These are phyloP conservation scores for Alternaria infectoria DNA, from an alignment of 2,329 filamentous ascomycete species.

Conservation along the genomic window DNA sequence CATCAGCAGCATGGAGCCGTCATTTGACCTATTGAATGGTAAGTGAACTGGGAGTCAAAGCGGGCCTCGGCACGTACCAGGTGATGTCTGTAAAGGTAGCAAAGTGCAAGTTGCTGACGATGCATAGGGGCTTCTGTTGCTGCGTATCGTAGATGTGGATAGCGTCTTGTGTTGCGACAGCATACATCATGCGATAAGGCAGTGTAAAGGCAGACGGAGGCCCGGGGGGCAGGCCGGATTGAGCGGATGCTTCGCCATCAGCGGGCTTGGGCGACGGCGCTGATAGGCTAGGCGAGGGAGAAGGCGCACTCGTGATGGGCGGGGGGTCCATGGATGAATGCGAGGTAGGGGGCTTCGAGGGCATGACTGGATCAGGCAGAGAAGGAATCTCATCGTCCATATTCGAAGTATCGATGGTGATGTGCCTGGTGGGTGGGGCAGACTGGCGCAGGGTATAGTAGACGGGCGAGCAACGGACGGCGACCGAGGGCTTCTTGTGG, in stretches of 20 bases:
- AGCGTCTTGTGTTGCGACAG: slow-evolving; percentile 94
- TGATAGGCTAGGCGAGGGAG: slow-evolving; percentile 56
- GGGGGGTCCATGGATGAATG: slow-evolving; percentile 82
- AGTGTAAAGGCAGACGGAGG: slow-evolving; percentile 75
- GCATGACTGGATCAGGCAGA: slow-evolving; percentile 79
- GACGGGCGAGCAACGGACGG: slow-evolving; percentile 90
- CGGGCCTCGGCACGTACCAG: slow-evolving; percentile 66
- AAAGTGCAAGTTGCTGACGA: slow-evolving; percentile 96
- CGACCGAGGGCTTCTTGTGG: slow-evolving; percentile 97
- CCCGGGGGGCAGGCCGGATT: slow-evolving; percentile 57
- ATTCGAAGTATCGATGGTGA: slow-evolving; percentile 93
- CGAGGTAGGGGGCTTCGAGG: slow-evolving; percentile 63
- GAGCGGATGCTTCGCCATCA: slow-evolving; percentile 61
- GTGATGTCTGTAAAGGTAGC: slow-evolving; percentile 96
- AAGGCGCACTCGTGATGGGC: slow-evolving; percentile 64
- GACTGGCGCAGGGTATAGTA: slow-evolving; percentile 79
- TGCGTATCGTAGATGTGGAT: slow-evolving; percentile 96
- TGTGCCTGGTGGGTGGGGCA: slow-evolving; percentile 76
- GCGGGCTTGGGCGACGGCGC: slow-evolving; percentile 59
- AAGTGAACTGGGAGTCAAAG: background rate
- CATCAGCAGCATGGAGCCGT: slow-evolving; percentile 82
- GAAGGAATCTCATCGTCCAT: slow-evolving; percentile 82
- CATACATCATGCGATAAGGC: slow-evolving; percentile 93
- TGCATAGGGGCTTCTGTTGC: slow-evolving; percentile 88
- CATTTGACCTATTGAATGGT: slow-evolving; percentile 66